Conservation (phyloP, 768 basidiomycete genomes). For the Lentinus tigrinus region DNA sequence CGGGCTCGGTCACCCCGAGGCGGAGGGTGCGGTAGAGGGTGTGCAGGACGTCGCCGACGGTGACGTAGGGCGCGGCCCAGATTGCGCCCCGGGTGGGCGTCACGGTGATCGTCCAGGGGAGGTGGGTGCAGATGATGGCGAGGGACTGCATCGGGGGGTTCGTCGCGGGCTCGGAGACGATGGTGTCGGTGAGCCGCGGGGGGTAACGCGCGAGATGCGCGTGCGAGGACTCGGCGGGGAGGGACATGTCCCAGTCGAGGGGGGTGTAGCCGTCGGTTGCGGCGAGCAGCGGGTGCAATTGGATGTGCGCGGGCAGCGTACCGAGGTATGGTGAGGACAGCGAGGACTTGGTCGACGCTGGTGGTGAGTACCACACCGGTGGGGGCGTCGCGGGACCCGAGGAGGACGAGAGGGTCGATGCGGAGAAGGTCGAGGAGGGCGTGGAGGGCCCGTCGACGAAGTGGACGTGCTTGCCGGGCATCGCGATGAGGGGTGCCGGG, state of each 20-base stretch:
- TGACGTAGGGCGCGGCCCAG: conserved; percentile 27
- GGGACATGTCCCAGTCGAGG: conserved; percentile 18
- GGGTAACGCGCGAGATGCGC: not conserved
- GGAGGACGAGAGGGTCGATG: conserved; percentile 20
- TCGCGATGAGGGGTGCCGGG: conserved; percentile 3
- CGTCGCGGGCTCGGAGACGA: conserved; percentile 30
- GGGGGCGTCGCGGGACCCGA: conserved; percentile 23
- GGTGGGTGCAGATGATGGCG: conserved; percentile 28
- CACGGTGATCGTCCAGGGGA: conserved; percentile 37
- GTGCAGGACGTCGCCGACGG: conserved; percentile 50
- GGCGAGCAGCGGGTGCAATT: conserved; percentile 23
- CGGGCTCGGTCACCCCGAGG: conserved; percentile 35
- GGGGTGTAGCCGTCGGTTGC: conserved; percentile 2
- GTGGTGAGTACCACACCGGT: conserved; percentile 1
- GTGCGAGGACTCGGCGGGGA: conserved; percentile 2
- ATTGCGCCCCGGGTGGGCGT: conserved; percentile 9
- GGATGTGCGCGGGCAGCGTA: not conserved
- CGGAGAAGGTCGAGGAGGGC: conserved; percentile 23
- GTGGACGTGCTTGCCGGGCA: conserved; percentile 26
- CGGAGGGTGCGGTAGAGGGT: conserved; percentile 46
- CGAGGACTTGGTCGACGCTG: conserved; percentile 1
- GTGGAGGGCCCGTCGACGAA: conserved; percentile 19
- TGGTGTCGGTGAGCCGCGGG: not conserved
- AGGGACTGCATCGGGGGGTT: conserved; percentile 29
- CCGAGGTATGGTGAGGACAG: conserved; percentile 8